Evolutionary conservation across 75 land plant genomes (phyloP), one percentile per base, ranked within the genome.

Genomic region (Cunninghamia lanceolata): DNA sequence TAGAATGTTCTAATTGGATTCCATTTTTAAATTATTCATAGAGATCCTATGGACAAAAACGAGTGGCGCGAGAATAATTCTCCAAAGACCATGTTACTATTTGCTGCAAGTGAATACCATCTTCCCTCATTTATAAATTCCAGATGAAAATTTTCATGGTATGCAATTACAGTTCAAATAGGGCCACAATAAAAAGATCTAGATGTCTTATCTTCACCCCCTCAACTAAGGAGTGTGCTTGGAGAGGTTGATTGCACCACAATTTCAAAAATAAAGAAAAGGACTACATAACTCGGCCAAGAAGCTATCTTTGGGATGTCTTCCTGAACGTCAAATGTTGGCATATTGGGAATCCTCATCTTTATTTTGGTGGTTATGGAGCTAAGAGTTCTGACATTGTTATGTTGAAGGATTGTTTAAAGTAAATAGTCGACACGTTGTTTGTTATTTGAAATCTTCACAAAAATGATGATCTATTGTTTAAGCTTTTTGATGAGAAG

Each of bases 121-220:
- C 77, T 94, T 75, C 95, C 95, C 75, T 86, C 92, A 2, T 94
- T 94, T 84, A 74, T 94, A 3, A 68, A 25, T 5, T 82, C 84
- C 19, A 92, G 92, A 93, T 94, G 10, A 92, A 92, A 59, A 85
- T 88, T 39, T 78, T 94, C 7, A 83, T 94, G 2, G 0, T 94
- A 9, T 77, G 86, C 25, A 94, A 94, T 71, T 75, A 89, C 71
- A 81, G 88, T 13, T 74, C 76, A 14, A 79, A 88, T 0, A 47
- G 54, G 52, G 90, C 93, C 0, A 47, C 10, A 0, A 88, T 92
- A 13, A 45, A 76, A n/a, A 36, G 89, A 86, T 42, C 30, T 89
- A 15, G 82, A 88, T 25, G 89, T 80, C 0, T 91, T 92, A 54
- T 21, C 89, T 25, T 86, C 88, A 7, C 50, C 92, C 28, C 34